Base-by-base conservation (phyloP, 306 rosid genomes). In the Trifolium subterraneum region DNA sequence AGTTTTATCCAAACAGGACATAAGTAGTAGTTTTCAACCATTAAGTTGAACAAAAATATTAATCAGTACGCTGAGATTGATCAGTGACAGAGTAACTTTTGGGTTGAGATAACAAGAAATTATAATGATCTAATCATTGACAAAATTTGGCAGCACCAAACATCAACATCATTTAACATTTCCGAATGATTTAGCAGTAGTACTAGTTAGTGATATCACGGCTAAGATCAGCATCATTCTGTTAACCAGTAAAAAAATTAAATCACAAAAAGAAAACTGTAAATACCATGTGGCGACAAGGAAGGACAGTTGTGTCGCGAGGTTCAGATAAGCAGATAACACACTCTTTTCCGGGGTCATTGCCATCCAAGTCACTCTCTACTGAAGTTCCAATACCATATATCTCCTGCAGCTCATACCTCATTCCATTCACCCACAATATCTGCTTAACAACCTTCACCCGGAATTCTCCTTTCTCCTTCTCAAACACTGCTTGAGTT, bases 311-410 rank as follows among this genome's bases (percentile, higher is more conserved):
- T 19, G 99, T 95, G 81, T 95, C 97, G 52, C 91, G 85, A 58
- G 99, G 99, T 65, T 95, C 99, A 14, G 99, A 95, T 78, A 95
- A 80, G 89, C 99, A 95, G 82, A 95, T 95, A 78, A 90, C 99
- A 7, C 99, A 95, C 81, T 95, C 99, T 86, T 92, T 95, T 70
- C 98, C 99, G 0, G 89, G 92, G 76, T 95, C 98, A 77, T 88
- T 92, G 51, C 88, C 93, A 72, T 92, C 99, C 67, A 84, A 10
- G 45, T 92, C 98, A 78, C 82, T 86, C 74, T 94, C 93, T 8
- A 90, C 97, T 6, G 99, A 92, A 79, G 89, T 95, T 8, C 93
- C 97, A 74, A 95, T 95, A 23, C 99, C 99, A 60, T 88, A 95
- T 79, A 95, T 95, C 90, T 92, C 98, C 81, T 95, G 98, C 69